Evolutionary conservation across 495 filamentous ascomycete genomes (phyloP).

Genomic region (Pseudotulostoma volvatum): DNA sequence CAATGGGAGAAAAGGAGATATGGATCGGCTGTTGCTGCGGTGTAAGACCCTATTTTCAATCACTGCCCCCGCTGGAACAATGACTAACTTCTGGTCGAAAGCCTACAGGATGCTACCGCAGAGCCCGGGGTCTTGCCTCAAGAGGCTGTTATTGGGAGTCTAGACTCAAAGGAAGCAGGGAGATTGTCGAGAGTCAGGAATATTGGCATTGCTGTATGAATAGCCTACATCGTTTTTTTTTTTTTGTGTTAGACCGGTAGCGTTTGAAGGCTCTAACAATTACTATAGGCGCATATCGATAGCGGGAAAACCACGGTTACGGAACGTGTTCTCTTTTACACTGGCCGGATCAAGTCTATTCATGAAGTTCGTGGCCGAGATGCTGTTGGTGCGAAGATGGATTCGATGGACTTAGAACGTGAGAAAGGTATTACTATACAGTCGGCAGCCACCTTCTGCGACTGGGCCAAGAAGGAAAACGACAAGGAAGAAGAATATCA

Average conservation of each 20-base stretch:
- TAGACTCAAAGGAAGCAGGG: slow-evolving; percentile 57
- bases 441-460: slow-evolving; percentile 92
- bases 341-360: slow-evolving; percentile 87
- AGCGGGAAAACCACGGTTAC: slow-evolving; percentile 96
- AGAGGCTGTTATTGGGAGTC: slow-evolving; percentile 52
- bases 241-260: too few relatives aligned
- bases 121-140: slow-evolving; percentile 44
- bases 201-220: slow-evolving; percentile 93
- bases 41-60: slow-evolving; percentile 15
- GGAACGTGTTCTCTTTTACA: slow-evolving; percentile 97
- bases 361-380: slow-evolving; percentile 96
- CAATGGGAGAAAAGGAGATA: slow-evolving; percentile 25
- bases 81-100: slow-evolving; percentile 5
- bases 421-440: slow-evolving; percentile 99
- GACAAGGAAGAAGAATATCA: slow-evolving; percentile 80
- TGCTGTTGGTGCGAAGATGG: slow-evolving; percentile 97
- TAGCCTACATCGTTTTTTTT: too few relatives aligned
- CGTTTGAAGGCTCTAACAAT: too few relatives aligned
- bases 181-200: slow-evolving; percentile 73
- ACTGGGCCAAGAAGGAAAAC: slow-evolving; percentile 79
- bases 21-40: slow-evolving; percentile 26
- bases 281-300: slow-evolving; percentile 98
- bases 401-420: slow-evolving; percentile 96
- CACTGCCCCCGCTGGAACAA: not conserved
- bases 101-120: slow-evolving; percentile 44